Evolutionary conservation across 768 basidiomycete genomes (phyloP).

Genomic region (Mrakia gelida): DNA sequence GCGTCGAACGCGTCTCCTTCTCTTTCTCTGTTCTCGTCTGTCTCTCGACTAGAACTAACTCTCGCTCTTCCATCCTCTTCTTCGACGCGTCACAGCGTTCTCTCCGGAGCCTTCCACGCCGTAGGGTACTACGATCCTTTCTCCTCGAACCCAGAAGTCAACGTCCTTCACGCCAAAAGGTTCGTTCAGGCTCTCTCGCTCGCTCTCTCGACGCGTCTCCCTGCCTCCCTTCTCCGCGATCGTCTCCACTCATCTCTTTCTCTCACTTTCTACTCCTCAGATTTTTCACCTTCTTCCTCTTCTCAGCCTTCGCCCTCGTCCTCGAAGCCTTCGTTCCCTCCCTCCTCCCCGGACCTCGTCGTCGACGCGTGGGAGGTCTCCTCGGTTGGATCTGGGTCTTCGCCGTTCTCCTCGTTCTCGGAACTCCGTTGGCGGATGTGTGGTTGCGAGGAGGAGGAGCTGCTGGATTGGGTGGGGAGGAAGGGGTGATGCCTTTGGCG

Average conservation of each 20-base stretch:
- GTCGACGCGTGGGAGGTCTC: neutral
- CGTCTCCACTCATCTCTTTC: neutral
- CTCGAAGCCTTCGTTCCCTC: neutral
- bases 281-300: slow-evolving; percentile 7
- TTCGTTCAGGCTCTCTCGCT: neutral
- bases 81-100: neutral
- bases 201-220: too few species aligned
- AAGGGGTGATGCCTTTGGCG: neutral
- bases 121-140: slow-evolving; percentile 11
- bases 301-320: neutral
- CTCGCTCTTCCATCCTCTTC: neutral
- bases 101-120: slow-evolving; percentile 5
- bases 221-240: too few species aligned
- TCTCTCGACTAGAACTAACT: neutral
- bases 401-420: neutral
- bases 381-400: neutral
- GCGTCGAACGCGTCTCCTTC: neutral
- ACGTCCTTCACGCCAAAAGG: neutral
- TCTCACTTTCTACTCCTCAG: neutral
- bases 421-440: neutral
- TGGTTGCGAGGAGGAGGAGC: neutral
- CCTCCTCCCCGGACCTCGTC: neutral
- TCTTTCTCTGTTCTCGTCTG: neutral
- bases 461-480: neutral
- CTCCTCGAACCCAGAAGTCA: neutral